Evolutionary conservation across 345 rosid species (phyloP).

Genomic region (Bruguiera gymnorhiza): DNA sequence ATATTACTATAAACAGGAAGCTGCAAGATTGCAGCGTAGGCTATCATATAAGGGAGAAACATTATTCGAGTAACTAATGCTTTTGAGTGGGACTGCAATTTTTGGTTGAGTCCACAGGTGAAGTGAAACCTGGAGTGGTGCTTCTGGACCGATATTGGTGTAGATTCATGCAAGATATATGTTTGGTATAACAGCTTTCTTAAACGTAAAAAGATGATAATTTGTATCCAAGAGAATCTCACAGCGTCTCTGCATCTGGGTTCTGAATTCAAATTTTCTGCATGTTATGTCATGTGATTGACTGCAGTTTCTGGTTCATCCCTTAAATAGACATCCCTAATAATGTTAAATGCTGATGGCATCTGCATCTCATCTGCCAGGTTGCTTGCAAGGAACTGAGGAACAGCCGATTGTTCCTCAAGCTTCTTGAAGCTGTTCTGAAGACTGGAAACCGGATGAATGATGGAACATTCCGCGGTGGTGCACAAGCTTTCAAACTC

Average conservation of each 20-base stretch:
- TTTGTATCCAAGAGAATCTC: not conserved
- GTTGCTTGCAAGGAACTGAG: conserved; percentile 86
- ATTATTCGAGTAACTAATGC: too few relatives aligned
- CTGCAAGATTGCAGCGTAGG: not conserved
- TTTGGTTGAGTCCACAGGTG: too few relatives aligned
- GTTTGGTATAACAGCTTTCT: not conserved
- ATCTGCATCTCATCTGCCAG: conserved; percentile 29
- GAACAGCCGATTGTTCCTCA: conserved; percentile 80
- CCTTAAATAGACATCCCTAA: not conserved
- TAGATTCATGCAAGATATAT: not conserved
- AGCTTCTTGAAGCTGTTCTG: conserved; percentile 96
- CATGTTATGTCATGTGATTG: not conserved
- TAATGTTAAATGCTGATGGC: not conserved
- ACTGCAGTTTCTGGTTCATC: not conserved
- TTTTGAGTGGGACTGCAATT: too few relatives aligned
- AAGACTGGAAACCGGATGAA: conserved; percentile 99
- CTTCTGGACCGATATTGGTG: not conserved
- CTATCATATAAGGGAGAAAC: not conserved
- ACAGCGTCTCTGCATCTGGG: not conserved
- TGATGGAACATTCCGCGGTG: conserved; percentile 93
- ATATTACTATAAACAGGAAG: too few relatives aligned
- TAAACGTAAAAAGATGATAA: not conserved
- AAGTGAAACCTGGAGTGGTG: too few relatives aligned
- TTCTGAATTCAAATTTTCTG: not conserved
- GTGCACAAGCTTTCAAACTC: conserved; percentile 96